Base-by-base conservation (phyloP, 2,329 filamentous ascomycete genomes). In the Dichotomopilus funicola region DNA sequence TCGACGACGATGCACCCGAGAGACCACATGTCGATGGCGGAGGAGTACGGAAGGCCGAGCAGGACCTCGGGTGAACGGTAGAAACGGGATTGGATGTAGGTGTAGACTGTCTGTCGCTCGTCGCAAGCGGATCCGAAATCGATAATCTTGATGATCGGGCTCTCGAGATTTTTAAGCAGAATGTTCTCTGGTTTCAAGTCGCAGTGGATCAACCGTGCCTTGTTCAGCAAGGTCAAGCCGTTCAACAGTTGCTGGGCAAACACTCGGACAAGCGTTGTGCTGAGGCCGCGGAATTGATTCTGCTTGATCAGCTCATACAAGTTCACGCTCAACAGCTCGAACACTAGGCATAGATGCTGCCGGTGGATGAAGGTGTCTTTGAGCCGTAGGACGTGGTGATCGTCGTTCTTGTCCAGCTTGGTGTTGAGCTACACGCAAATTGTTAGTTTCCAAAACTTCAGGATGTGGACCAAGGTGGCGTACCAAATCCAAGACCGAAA, bases 11-110 rank as follows among this genome's bases (percentile, higher is more conserved):
- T 99, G 72, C 94, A 99, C 53, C 94, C 94, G 45, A 99, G 77
- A 4, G 94, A 99, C 94, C 94, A 99, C 92, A 99, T 99, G 68
- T 99, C 94, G 67, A 99, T 99, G 44, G 94, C 94, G 4, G 94
- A 96, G 11, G 94, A 97, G 71, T 99, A 99, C 58, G 94, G 94
- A 48, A 99, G 75, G 4, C 94, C 94, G n/a, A 99, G 77, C 40
- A 99, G 73, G 10, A 99, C 94, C 70, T 99, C 94, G 1, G 94
- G 94, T 0, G 94, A 99, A 61, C 94, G 86, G 73, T 99, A 99
- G 73, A 99, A 99, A 64, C 94, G 82, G 8, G 94, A 99, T 71
- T 99, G 94, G 59, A 99, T 99, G 70, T 99, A 99, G 5, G 94
- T 99, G 71, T 99, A 99, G 34, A 99, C 94, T 0, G 94, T 99